Percentiles rank a stretch among this genome's conserved stretches.
phyloP scores from a whole-genome alignment of 306 rosid genomes.

The Alnus glutinosa region DNA sequence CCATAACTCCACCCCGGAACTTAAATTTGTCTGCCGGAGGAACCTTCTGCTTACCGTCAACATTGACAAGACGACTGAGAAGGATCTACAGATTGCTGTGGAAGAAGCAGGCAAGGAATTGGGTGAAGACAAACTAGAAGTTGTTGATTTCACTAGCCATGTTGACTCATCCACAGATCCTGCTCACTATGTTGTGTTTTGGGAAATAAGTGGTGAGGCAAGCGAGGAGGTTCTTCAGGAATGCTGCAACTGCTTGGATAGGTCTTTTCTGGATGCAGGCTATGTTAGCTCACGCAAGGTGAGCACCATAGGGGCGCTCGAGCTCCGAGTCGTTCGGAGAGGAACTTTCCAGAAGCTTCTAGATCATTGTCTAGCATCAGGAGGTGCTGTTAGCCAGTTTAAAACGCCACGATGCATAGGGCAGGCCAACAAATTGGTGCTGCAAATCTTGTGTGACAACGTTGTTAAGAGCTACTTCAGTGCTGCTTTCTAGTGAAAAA shows the following conservation, averaged over 20 bases:
- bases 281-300: slow-evolving; percentile 65
- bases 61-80: slow-evolving; percentile 92
- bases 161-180: slow-evolving; percentile 64
- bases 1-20: slow-evolving; percentile 76
- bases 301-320: slow-evolving; percentile 62
- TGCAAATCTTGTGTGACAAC: slow-evolving; percentile 64
- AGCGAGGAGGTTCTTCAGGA: slow-evolving; percentile 60
- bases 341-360: slow-evolving; percentile 84
- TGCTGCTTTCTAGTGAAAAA: slow-evolving; percentile 50
- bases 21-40: slow-evolving; percentile 64
- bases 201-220: slow-evolving; percentile 79
- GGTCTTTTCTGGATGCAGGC: slow-evolving; percentile 70
- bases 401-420: slow-evolving; percentile 85
- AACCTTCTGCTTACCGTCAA: slow-evolving; percentile 66
- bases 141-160: slow-evolving; percentile 76
- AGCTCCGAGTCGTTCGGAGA: slow-evolving; percentile 60
- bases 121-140: slow-evolving; percentile 67
- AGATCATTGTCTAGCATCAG: slow-evolving; percentile 59
- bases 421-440: slow-evolving; percentile 45
- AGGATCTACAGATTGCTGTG: slow-evolving; percentile 70
- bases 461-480: slow-evolving; percentile 65
- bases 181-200: slow-evolving; percentile 84
- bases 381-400: slow-evolving; percentile 71
- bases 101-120: slow-evolving; percentile 58
- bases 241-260: slow-evolving; percentile 77